Base-by-base conservation (phyloP, 345 rosid species). In the Eutrema yunnanense region DNA sequence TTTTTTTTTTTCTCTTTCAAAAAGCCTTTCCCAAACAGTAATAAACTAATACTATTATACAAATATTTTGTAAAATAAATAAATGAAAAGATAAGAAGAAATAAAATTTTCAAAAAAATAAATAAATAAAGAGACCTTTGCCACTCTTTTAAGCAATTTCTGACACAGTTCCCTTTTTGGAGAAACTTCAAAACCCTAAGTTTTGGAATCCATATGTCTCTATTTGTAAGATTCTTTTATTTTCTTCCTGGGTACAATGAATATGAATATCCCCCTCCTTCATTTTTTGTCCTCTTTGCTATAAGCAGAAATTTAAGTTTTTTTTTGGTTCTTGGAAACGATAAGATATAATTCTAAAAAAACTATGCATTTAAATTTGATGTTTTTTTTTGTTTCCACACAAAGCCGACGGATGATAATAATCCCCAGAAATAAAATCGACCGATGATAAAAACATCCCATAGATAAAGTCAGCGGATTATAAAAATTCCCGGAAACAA, bases 131-230 rank as follows among this genome's bases (percentile, higher is more conserved):
- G 58, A 43, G 49, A 69, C 74, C 79, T 75, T 75, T 75, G 79
- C 79, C 79, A 61, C 74, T 75, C 69, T 68, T 61, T 68, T 61
- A 75, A 75, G 79, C 79, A 75, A 75, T 62, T n/a, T 75, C 57
- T 75, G 74, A 44, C 79, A 50, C 62, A 53, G 42, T 52, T 29
- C 70, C 59, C 70, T 62, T 75, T 75, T 22, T 54, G 65, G 59
- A 69, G 58, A 69, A 68, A 62, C 65, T 68, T 54, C 63, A 47
- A 62, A 37, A 19, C 59, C 56, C 65, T 46, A 46, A 29, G 9
- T 75, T 22, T 75, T 53, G 63, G 63, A 75, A 42, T 62, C 49
- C 66, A 58, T 70, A 59, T 56, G 33, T 44, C 55, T 69, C 22
- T 60, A 40, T 68, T 61, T 67, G 13, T 36, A 44, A 62, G 65